Percentiles rank a stretch among this genome's conserved stretches.
phyloP scores from a whole-genome alignment of 139 green algal species.

The Ettlia oleoabundans region DNA sequence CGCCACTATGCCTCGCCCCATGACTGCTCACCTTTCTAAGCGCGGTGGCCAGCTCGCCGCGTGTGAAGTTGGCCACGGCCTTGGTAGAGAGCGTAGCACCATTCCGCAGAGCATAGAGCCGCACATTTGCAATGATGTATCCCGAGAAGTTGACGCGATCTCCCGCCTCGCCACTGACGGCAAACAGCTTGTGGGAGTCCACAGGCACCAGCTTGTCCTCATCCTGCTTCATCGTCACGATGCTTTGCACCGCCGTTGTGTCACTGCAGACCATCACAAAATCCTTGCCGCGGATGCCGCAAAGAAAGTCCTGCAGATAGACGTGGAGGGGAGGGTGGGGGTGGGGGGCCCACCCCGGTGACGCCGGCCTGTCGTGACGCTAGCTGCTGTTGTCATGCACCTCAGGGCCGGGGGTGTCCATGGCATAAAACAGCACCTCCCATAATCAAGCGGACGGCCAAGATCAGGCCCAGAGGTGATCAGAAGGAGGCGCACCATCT shows the following conservation, averaged over 20 bases:
- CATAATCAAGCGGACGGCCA: no score
- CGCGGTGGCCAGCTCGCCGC: constrained; percentile 92
- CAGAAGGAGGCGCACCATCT: no score
- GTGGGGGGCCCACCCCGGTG: no score
- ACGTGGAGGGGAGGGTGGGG: no score
- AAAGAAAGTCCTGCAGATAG: constrained; percentile 30
- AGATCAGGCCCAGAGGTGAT: no score
- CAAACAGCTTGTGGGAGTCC: constrained; percentile 92
- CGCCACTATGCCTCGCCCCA: no score
- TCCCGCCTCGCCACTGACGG: constrained; percentile 86
- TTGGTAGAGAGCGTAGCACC: constrained; percentile 82
- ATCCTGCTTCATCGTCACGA: constrained; percentile 98
- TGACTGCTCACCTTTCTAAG: constrained; percentile 78
- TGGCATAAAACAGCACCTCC: no score
- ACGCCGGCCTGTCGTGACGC: no score
- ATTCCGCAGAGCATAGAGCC: constrained; percentile 93
- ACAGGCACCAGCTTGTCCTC: constrained; percentile 83
- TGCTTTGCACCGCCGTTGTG: constrained; percentile 84
- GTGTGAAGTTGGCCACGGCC: constrained; percentile 91
- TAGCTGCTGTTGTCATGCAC: no score
- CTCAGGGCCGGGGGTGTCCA: no score
- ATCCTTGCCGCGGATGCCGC: constrained; percentile 68
- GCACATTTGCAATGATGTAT: constrained; percentile 90
- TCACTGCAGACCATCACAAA: constrained; percentile 97
- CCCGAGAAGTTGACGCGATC: constrained; percentile 92